Base-by-base conservation (phyloP, 2,329 filamentous ascomycete genomes). In the Parastagonospora avenae region DNA sequence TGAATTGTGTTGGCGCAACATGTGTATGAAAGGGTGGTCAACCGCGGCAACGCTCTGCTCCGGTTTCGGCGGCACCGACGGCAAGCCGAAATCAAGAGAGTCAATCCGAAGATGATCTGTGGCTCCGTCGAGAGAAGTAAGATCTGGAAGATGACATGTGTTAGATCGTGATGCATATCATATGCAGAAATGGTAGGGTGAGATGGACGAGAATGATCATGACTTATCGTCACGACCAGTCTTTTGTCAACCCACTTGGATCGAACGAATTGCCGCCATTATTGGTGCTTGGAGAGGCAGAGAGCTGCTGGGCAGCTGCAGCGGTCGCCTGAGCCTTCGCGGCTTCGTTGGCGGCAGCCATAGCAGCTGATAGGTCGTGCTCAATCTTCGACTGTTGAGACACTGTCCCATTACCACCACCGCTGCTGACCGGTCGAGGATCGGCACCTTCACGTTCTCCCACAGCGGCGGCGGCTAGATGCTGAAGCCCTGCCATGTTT, bases 401-500 rank as follows among this genome's bases (percentile, higher is more conserved):
- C 24, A 62, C 40, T 11, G 47, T 60, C 2, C 54, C 63, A 35
- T 62, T 66, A 12, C 59, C 64, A 15, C 60, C 55, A 46, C 19
- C 19, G 19, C 64, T 68, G 44, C 66, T 72, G 9, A 57, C 47
- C 7, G 68, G 65, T 5, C 63, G 55, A 4, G 55, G 58, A 27
- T 70, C 68, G 27, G 59, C 47, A 28, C 67, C 62, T 44, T 70
- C 70, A 12, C 71, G 68, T 49, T 73, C 71, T 12, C 70, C 70
- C 0, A 74, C 72, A 4, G 72, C 72, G 8, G 72, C 71, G 4
- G 70, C 72, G 15, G 72, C 71, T 3, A 74, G 69, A 45, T 74
- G 71, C 42, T 74, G 70, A 0, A 74, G 62, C 11, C 71, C 70
- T 14, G 64, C 70, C 67, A 74, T 72, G 46, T 74, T 73, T 9